Evolutionary conservation across 2,329 filamentous ascomycete genomes (phyloP), one percentile per base, ranked within the genome.

Genomic region (Bipolaris bicolor): DNA sequence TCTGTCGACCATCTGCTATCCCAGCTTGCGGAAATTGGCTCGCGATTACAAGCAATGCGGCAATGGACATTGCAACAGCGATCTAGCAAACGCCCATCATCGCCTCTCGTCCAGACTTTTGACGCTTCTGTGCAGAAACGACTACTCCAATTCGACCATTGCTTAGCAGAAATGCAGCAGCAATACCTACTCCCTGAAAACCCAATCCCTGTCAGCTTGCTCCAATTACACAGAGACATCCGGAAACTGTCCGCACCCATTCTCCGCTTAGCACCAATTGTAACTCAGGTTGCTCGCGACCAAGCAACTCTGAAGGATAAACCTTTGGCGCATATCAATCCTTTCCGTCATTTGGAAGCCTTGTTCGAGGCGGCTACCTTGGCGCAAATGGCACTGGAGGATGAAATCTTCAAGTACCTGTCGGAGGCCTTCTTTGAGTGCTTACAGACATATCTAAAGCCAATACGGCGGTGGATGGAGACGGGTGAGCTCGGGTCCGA

Each of bases 401-500:
- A 82, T 1, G 72, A 74, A 0, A 79, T 84, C 1, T 95, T 91
- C 69, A 75, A 79, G 37, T 87, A 85, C 37, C 79, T 95, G 5
- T 86, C 86, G 1, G 79, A 79, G 0, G 81, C 95, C 3, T 95
- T 97, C 70, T 88, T 95, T 53, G 84, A 89, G 44, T 96, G 91
- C 70, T 89, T 97, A 57, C 85, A 88, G 55, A 87, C 91, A 1
- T 98, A 97, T 73, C 82, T 96, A 36, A 87, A 87, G 37, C 91
- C 92, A 0, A 89, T 97, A 43, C 84, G 88, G 34, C 79, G 83
- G 15, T 98, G 94, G 94, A 94, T 97, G 87, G 87, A 91, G 66
- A 83, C 86, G 36, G 94, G 94, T 0, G 85, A 87, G 52, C 78
- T 97, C 3, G 79, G 85, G 2, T 77, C 83, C 0, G 82, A 83